Evolutionary conservation across 208 protist species (phyloP), one percentile per base, ranked within the genome.

Genomic region (Acanthamoeba culbertsoni): DNA sequence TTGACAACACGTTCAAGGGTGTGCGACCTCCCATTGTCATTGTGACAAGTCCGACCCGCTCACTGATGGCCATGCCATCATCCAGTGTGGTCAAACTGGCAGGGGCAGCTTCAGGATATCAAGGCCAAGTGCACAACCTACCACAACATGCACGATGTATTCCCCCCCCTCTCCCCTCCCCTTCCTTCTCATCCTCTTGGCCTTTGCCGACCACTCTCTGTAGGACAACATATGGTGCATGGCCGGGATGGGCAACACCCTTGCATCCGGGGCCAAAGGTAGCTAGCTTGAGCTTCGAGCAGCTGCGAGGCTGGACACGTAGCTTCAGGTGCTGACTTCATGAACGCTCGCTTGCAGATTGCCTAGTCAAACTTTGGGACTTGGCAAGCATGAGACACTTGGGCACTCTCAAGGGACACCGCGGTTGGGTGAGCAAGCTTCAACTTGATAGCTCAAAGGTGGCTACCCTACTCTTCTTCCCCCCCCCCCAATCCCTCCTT

Each of bases 201-300:
- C 31, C 20, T 33, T 68, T 6, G 31, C 7, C 59, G 16, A 68
- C 37, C n/a, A n/a, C n/a, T n/a, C n/a, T n/a, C n/a, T n/a, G 10
- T 35, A 75, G 63, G 63, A 75, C 37, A 75, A 75, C 63, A 75
- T 75, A 6, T 75, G 63, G 63, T 75, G 63, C 31, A 75, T 75
- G 63, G 37, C 63, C 23, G 63, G 63, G 16, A 45, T 6, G 16
- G 31, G 4, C 63, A 75, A n/a, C 8, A 75, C 28, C 35, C 63
- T 75, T 23, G 63, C 63, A 3, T 45, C 63, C 16, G 63, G 63
- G 33, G 63, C 63, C 63, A 75, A 75, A 75, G 63, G 63, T 75
- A 75, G 18, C n/a, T n/a, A n/a, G n/a, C n/a, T n/a, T n/a, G n/a
- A n/a, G n/a, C n/a, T n/a, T n/a, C n/a, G n/a, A n/a, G n/a, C n/a